Evolutionary conservation across 371 early-diverging fungal species (phyloP).

Genomic region (Mortierella sp.): DNA sequence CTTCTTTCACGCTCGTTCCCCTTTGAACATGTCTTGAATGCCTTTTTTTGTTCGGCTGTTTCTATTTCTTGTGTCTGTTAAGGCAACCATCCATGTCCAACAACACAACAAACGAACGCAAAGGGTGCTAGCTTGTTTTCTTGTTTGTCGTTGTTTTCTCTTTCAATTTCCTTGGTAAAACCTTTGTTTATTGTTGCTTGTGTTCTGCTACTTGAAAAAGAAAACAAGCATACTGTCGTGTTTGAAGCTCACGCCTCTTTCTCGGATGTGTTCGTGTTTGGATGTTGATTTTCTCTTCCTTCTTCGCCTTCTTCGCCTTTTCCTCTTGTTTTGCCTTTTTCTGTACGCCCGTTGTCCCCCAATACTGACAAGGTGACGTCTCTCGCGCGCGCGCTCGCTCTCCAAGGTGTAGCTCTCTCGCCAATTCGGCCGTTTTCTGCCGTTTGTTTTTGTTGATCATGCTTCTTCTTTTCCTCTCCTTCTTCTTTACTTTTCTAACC

Average conservation of each 20-base stretch:
- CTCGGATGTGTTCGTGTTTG: background rate
- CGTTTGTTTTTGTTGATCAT: constrained; percentile 10
- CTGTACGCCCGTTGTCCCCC: background rate
- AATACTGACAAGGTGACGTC: background rate
- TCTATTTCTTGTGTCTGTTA: background rate
- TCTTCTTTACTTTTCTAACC: background rate
- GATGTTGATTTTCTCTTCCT: background rate
- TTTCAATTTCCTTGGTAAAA: background rate
- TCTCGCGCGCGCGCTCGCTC: too few species aligned
- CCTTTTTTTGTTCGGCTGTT: background rate
- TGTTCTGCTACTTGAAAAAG: background rate
- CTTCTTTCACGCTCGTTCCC: background rate
- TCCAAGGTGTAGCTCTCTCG: background rate
- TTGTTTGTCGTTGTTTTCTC: too few species aligned
- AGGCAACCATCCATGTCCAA: background rate
- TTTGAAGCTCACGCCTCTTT: background rate
- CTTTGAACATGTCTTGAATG: background rate
- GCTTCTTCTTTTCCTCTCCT: background rate
- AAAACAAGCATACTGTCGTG: too few species aligned
- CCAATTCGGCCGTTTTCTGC: background rate
- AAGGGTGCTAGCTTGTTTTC: background rate
- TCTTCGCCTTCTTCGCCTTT: background rate
- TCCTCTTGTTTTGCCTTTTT: background rate
- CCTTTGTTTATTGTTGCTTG: background rate
- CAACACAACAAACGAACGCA: background rate